Percentiles rank a stretch among this genome's conserved stretches.
Conservation (phyloP, 1,284 basidiomycete species). For the Naganishia sp. region DNA sequence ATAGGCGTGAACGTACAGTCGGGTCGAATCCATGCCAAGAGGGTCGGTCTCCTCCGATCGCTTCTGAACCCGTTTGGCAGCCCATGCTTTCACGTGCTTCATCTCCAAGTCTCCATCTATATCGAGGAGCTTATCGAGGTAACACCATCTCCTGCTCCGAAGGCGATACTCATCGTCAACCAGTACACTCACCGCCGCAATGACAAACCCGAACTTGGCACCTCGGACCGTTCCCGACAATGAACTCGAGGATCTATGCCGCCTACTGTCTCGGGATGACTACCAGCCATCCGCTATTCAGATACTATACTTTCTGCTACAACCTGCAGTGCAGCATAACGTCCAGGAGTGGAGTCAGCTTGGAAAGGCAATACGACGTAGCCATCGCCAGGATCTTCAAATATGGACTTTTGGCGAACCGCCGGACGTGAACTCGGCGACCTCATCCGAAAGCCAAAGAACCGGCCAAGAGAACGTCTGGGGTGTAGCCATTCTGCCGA, state of each 20-base stretch:
- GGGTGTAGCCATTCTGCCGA: constrained; percentile 11
- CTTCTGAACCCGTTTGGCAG: no score
- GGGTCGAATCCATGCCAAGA: no score
- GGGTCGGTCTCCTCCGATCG: no score
- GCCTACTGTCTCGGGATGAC: background rate
- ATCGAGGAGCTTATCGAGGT: no score
- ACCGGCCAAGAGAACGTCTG: background rate
- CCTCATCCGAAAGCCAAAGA: background rate
- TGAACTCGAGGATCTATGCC: background rate
- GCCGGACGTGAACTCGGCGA: background rate
- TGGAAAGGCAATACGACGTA: background rate
- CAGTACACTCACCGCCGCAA: background rate
- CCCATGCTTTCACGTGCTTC: no score
- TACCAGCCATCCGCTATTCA: constrained; percentile 15
- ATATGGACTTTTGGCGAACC: constrained; percentile 2
- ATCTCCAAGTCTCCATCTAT: no score
- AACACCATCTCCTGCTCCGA: no score
- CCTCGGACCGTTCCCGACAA: background rate
- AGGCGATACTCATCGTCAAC: background rate
- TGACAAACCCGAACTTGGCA: background rate
- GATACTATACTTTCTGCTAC: constrained; percentile 22
- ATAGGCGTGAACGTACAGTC: no score
- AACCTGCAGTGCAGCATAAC: constrained; percentile 13
- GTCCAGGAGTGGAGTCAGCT: constrained; percentile 1
- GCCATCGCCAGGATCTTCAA: background rate